Percentiles rank a stretch among this genome's conserved stretches.
phyloP scores from a whole-genome alignment of 2,329 filamentous ascomycete genomes.

The Cephalotrichum gorgonifer region DNA sequence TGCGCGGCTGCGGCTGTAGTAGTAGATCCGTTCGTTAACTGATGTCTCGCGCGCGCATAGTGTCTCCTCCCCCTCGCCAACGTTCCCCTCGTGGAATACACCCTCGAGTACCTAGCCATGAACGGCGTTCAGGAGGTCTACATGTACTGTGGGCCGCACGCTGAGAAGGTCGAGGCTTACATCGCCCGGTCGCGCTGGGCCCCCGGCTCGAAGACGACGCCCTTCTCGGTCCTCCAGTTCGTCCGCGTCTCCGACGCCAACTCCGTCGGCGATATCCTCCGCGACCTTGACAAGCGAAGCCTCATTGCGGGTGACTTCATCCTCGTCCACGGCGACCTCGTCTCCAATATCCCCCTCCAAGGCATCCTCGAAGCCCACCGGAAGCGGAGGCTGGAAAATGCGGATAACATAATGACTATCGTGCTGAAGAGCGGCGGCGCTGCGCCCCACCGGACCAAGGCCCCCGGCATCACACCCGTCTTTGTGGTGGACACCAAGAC shows the following conservation, averaged over 20 bases:
- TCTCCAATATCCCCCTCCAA: constrained; percentile 83
- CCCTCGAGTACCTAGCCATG: constrained; percentile 89
- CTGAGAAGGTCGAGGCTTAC: constrained; percentile 78
- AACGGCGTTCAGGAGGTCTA: constrained; percentile 92
- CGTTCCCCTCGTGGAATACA: constrained; percentile 93
- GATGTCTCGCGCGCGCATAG: too few relatives aligned
- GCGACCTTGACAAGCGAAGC: constrained; percentile 79
- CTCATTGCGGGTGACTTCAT: constrained; percentile 87
- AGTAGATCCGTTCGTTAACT: too few relatives aligned
- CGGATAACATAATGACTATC: constrained; percentile 97
- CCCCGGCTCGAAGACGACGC: constrained; percentile 38
- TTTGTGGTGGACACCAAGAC: constrained; percentile 79
- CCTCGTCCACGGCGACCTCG: constrained; percentile 82
- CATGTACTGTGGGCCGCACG: constrained; percentile 82
- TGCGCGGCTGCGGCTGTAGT: too few relatives aligned
- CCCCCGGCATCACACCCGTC: constrained; percentile 63
- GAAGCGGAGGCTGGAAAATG: constrained; percentile 69
- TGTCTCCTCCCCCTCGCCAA: constrained; percentile 91
- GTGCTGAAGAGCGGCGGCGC: constrained; percentile 70
- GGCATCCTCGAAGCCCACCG: constrained; percentile 68
- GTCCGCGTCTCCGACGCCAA: constrained; percentile 74
- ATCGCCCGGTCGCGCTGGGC: constrained; percentile 69
- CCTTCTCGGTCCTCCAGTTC: constrained; percentile 74
- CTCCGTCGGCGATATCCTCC: constrained; percentile 87
- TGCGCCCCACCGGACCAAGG: constrained; percentile 63